Base-by-base conservation (phyloP, 352 stramenopile species). In the Pythium folliculosum region DNA sequence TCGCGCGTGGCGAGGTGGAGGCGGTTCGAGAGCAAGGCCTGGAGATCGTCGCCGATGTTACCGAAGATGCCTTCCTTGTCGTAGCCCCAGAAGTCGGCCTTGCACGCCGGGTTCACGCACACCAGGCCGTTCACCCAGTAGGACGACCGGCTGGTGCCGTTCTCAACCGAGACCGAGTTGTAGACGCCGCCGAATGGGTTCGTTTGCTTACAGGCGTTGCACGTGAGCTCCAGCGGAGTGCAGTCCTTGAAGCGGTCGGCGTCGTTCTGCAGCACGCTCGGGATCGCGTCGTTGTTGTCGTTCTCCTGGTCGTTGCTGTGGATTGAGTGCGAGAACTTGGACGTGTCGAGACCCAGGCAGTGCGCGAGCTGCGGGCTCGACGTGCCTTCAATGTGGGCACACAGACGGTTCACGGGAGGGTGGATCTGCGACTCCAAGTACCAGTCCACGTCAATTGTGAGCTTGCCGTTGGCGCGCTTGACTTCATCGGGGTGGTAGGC, bases 341-440 rank as follows among this genome's bases (percentile, higher is more conserved):
- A 81, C 22, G 94, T 92, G 71, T 99, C 97, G 8, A 99, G 80
- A 16, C 98, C 97, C 14, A 99, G 84, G 62, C 97, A 98, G 60
- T 98, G 84, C 40, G 97, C 97, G 23, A 99, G 75, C 48, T 98
- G 93, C 12, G 90, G 86, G 25, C 90, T 92, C 30, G 92, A 97
- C 4, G 94, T 99, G 66, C 96, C 97, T 77, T 99, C 97, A 73
- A 99, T 99, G 52, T 98, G 97, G 64, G 98, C 97, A 60, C 97
- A 99, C 64, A 99, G 78, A 76, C 98, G 97, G 67, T 97, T 96
- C 30, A 99, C 96, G 4, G 97, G 97, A 13, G 98, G 98, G 32
- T 99, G 88, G 70, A 99, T 99, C 82, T 96, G 88, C 38, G 86
- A 86, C 64, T 96, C 88, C 17, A 99, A 77, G 73, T 99, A 99